Evolutionary conservation across 2,329 filamentous ascomycete genomes (phyloP), one percentile per base, ranked within the genome.

Genomic region (Sporothrix pallida): DNA sequence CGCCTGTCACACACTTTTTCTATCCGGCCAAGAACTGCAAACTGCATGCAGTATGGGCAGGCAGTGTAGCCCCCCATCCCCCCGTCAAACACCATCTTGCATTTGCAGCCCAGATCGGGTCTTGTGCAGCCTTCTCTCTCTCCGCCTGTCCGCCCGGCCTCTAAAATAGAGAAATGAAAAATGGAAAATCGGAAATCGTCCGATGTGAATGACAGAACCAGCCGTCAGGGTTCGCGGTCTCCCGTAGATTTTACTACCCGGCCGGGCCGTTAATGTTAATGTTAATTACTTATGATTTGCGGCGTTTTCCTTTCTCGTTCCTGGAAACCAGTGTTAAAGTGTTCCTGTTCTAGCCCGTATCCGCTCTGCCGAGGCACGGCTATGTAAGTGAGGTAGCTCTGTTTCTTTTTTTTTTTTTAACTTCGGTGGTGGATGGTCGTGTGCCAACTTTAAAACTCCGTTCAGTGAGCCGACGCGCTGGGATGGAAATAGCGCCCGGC

Each of bases 351-450:
- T 70, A 48, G 37, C 63, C 56, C 52, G 50, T 42, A 69, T 75
- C 75, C 74, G 70, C 54, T 76, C 75, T 75, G 68, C 75, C 75
- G 75, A 76, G 75, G 75, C 74, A 71, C 65, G 65, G 70, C 70
- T 70, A 42, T 62, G 54, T 8, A 23, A 56, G 31, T 37, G 23
- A 37, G 37, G 8, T 9, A 2, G n/a, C 9, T 23, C 12, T 20
- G 17, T 9, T 58, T 10, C n/a, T 13, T n/a, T 44, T 46, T 20
- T 5, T 17, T 3, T 56, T 17, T n/a, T n/a, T n/a, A n/a, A n/a
- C 7, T 56, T 56, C 52, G 52, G 52, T 56, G 48, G 31, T 37
- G 4, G 31, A 37, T n/a, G 70, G 54, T 54, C 46, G 56, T 72
- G 56, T 52, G 46, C 44, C 70, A 42, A 3, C 13, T 13, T 71